Evolutionary conservation across 495 filamentous ascomycete genomes (phyloP).

Genomic region (Penicillium verhagenii): DNA sequence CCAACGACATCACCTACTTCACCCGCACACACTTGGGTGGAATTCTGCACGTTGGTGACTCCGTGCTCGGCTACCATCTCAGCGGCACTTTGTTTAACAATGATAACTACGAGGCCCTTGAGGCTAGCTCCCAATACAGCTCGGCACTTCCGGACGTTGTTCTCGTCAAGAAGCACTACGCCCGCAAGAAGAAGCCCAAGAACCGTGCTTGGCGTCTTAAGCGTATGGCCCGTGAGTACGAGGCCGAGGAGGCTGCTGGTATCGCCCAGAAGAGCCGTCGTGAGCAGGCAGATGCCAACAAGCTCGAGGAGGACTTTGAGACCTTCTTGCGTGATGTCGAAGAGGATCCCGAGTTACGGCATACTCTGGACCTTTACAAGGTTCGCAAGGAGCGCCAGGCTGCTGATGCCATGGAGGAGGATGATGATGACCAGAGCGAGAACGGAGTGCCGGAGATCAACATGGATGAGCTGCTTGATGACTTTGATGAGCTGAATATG

Average conservation of each 20-base stretch:
- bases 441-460: conserved; percentile 74
- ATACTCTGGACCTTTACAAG: conserved; percentile 86
- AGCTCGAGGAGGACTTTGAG: conserved; percentile 89
- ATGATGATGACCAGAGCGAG: conserved; percentile 48
- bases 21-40: conserved; percentile 86
- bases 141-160: conserved; percentile 86
- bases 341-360: conserved; percentile 84
- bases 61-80: conserved; percentile 86
- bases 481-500: conserved; percentile 80
- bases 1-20: conserved; percentile 82
- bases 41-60: conserved; percentile 85
- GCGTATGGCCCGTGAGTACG: conserved; percentile 88
- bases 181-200: conserved; percentile 83
- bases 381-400: conserved; percentile 37
- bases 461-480: conserved; percentile 84
- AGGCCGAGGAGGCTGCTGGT: conserved; percentile 55
- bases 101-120: conserved; percentile 72
- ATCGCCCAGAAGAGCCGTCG: conserved; percentile 50
- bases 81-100: conserved; percentile 92
- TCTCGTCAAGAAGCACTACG: conserved; percentile 94
- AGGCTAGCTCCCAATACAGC: conserved; percentile 64
- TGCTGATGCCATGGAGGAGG: conserved; percentile 66
- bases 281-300: conserved; percentile 67
- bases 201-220: conserved; percentile 86
- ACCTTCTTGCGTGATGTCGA: conserved; percentile 96